Percentiles rank a stretch among this genome's conserved stretches.
These are phyloP conservation scores for Russula virescens DNA, from an alignment of 768 basidiomycete genomes.

Conservation along the genomic window DNA sequence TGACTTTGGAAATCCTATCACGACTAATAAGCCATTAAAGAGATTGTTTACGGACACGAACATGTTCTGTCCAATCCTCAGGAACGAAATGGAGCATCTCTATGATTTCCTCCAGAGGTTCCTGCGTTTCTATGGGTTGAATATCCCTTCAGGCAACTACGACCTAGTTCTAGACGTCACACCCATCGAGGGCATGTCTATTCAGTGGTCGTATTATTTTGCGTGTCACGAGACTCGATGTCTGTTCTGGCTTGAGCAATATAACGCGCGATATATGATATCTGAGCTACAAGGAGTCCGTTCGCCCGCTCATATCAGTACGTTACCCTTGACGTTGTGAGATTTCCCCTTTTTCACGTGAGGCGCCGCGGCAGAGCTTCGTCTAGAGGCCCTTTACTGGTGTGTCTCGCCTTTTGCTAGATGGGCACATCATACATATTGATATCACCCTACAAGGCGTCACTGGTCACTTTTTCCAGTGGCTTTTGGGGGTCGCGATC, in stretches of 20 bases:
- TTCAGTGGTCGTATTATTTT: conserved; percentile 42
- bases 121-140: conserved; percentile 17
- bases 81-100: conserved; percentile 33
- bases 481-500: conserved; percentile 5
- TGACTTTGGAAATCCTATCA: too few relatives aligned
- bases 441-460: conserved; percentile 18
- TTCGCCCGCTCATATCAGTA: conserved; percentile 15
- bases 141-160: conserved; percentile 22
- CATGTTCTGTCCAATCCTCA: conserved; percentile 36
- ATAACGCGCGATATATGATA: conserved; percentile 33
- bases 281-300: conserved; percentile 9
- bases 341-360: neutral
- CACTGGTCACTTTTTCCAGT: conserved; percentile 29
- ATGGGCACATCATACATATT: neutral
- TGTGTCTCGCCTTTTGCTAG: neutral
- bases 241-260: conserved; percentile 50
- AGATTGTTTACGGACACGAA: conserved; percentile 51
- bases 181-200: conserved; percentile 30
- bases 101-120: neutral
- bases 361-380: conserved; percentile 21
- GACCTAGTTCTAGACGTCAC: conserved; percentile 19
- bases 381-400: conserved; percentile 27
- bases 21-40: conserved; percentile 27
- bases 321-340: neutral
- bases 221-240: conserved; percentile 40